Evolutionary conservation across 2,329 filamentous ascomycete species (phyloP).

Genomic region (Fusarium beomiforme): DNA sequence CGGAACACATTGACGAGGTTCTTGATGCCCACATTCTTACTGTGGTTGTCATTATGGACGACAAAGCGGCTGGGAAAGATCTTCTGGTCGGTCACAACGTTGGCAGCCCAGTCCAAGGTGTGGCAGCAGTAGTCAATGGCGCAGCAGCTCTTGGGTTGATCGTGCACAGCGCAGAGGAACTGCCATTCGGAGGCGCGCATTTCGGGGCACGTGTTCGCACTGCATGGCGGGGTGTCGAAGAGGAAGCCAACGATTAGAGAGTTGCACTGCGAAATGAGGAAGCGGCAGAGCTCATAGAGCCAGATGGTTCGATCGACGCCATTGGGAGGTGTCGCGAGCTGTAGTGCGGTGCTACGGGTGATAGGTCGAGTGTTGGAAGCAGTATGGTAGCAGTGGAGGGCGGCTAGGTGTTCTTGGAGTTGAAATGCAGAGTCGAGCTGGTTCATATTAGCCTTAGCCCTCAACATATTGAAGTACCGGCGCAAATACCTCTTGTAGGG

Average conservation of each 20-base stretch:
- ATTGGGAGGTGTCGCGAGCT: constrained; percentile 81
- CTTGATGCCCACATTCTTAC: constrained; percentile 73
- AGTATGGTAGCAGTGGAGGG: constrained; percentile 86
- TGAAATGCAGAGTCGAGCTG: constrained; percentile 98
- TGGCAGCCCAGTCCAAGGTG: constrained; percentile 97
- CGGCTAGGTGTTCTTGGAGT: constrained; percentile 95
- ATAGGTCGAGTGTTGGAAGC: constrained; percentile 75
- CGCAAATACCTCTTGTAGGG: constrained; percentile 77
- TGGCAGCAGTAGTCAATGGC: constrained; percentile 99
- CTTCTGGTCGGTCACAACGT: constrained; percentile 92
- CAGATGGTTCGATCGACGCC: constrained; percentile 88
- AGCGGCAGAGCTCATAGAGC: constrained; percentile 98
- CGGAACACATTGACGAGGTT: constrained; percentile 96
- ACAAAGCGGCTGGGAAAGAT: constrained; percentile 90
- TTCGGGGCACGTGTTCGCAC: constrained; percentile 88
- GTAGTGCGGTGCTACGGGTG: constrained; percentile 76
- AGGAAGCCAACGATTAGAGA: constrained; percentile 92
- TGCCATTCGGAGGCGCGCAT: constrained; percentile 99
- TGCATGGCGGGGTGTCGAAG: constrained; percentile 89
- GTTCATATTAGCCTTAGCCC: constrained; percentile 21
- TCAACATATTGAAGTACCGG: not conserved
- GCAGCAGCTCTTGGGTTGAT: constrained; percentile 95
- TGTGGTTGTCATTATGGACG: constrained; percentile 64
- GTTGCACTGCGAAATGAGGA: constrained; percentile 95
- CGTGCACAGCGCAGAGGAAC: constrained; percentile 97